Conservation (phyloP, 108 stramenopile species). For the Nitzschia sp. region DNA sequence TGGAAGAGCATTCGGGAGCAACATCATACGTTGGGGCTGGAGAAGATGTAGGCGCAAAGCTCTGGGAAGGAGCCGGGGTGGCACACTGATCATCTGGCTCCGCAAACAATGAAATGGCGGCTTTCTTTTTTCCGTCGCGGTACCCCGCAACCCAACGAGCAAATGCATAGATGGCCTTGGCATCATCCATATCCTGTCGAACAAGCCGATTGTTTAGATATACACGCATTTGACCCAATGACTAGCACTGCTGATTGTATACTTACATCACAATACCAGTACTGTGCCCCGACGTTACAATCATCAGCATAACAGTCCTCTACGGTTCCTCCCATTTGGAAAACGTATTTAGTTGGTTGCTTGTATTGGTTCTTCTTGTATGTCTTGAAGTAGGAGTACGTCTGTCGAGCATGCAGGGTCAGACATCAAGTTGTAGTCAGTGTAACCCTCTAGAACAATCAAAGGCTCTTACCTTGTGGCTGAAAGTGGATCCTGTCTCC, state of each 20-base stretch:
- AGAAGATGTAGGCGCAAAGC: not conserved
- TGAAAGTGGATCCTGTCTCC: not conserved
- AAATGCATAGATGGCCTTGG: not conserved
- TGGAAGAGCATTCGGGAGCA: not conserved
- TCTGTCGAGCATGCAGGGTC: too few species aligned
- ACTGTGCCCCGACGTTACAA: not conserved
- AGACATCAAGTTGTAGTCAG: not conserved
- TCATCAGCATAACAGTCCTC: not conserved
- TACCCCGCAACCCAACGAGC: slow-evolving; percentile 3
- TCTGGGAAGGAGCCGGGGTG: slow-evolving; percentile 3
- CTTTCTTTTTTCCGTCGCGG: not conserved
- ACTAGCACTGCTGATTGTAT: not conserved
- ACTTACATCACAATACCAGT: not conserved
- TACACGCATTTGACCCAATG: too few species aligned
- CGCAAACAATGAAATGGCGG: not conserved
- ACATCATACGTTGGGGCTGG: slow-evolving; percentile 1
- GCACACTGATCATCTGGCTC: not conserved
- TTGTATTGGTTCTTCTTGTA: not conserved
- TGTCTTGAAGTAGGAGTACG: not conserved
- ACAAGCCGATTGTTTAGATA: not conserved
- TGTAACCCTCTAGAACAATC: not conserved
- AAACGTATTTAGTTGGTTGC: not conserved
- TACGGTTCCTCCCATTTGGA: not conserved
- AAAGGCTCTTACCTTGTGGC: not conserved
- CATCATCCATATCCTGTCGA: not conserved